Percentiles rank a stretch among this genome's conserved stretches.
phyloP scores from a whole-genome alignment of 2,329 filamentous ascomycete species.

The Aspergillus caelatus region DNA sequence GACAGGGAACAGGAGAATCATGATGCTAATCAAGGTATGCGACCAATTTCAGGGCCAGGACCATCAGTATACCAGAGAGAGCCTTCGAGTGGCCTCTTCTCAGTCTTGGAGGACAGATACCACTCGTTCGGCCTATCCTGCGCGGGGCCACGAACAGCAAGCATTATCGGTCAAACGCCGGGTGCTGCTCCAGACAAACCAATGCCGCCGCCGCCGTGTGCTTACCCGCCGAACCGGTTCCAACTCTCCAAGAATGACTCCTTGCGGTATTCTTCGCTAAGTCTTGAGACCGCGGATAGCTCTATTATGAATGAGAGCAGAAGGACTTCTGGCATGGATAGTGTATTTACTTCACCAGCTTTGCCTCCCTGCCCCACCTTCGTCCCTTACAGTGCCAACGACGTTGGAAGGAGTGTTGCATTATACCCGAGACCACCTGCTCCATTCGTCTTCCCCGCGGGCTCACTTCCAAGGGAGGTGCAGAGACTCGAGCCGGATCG shows the following conservation, averaged over 20 bases:
- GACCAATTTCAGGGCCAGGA: slow-evolving; percentile 34
- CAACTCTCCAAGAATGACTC: slow-evolving; percentile 40
- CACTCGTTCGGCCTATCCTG: slow-evolving; percentile 27
- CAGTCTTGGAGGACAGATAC: slow-evolving; percentile 27
- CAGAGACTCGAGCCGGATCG: slow-evolving; percentile 26
- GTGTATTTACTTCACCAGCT: slow-evolving; percentile 33
- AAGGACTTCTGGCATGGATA: slow-evolving; percentile 31
- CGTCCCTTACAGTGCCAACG: slow-evolving; percentile 41
- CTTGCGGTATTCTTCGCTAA: slow-evolving; percentile 39
- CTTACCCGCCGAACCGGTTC: slow-evolving; percentile 35
- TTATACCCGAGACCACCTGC: slow-evolving; percentile 28
- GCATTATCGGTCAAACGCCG: slow-evolving; percentile 37
- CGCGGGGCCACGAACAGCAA: slow-evolving; percentile 32
- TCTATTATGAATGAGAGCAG: slow-evolving; percentile 40
- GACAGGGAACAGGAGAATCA: slow-evolving; percentile 31
- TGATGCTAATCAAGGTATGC: slow-evolving; percentile 28
- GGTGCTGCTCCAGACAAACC: slow-evolving; percentile 40
- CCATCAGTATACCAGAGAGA: slow-evolving; percentile 31
- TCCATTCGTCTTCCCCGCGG: slow-evolving; percentile 31
- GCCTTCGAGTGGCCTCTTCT: slow-evolving; percentile 24
- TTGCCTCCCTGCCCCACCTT: slow-evolving; percentile 39
- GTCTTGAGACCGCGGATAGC: slow-evolving; percentile 42
- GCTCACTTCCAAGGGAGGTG: slow-evolving; percentile 26
- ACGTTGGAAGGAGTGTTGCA: slow-evolving; percentile 36
- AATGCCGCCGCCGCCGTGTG: slow-evolving; percentile 39